These are phyloP conservation scores for Rhodotorula paludigena DNA, from an alignment of 768 basidiomycete genomes.

Conservation along the genomic window DNA sequence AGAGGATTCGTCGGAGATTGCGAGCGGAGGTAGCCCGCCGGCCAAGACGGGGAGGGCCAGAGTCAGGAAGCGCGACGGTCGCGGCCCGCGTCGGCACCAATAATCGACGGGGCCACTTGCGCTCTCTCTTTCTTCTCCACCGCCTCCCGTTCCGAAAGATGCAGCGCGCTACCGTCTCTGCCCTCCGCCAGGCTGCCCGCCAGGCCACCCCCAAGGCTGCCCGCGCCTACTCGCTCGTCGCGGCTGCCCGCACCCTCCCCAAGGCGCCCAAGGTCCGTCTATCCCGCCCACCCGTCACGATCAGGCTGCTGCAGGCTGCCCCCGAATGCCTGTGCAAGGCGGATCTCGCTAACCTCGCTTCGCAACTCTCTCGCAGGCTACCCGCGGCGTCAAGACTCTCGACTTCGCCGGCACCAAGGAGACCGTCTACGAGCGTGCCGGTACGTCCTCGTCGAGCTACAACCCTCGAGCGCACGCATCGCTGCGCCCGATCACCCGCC, in stretches of 20 bases:
- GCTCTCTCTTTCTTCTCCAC: not conserved
- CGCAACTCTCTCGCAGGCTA: not conserved
- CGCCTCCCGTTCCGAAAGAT: not conserved
- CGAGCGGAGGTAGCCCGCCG: too few species aligned
- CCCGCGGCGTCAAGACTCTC: conserved; percentile 43
- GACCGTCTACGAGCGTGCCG: conserved; percentile 43
- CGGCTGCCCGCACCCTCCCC: not conserved
- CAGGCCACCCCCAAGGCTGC: conserved; percentile 24
- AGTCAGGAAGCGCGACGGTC: too few species aligned
- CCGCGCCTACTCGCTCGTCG: conserved; percentile 29
- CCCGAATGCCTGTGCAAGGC: too few species aligned
- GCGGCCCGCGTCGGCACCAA: too few species aligned
- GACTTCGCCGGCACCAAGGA: conserved; percentile 44
- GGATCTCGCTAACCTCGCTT: too few species aligned
- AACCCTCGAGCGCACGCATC: too few species aligned
- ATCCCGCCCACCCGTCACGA: not conserved
- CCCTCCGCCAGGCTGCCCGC: conserved; percentile 21
- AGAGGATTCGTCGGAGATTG: too few species aligned
- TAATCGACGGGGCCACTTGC: too few species aligned
- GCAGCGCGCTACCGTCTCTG: conserved; percentile 4
- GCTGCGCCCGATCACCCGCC: not conserved
- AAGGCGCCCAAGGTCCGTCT: not conserved
- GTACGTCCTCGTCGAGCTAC: conserved; percentile 1
- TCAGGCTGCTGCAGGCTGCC: not conserved
- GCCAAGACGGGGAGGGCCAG: too few species aligned